Percentiles rank a stretch among this genome's conserved stretches.
Evolutionary conservation across 352 stramenopile genomes (phyloP).

Genomic region (Phytophthora tubulina): DNA sequence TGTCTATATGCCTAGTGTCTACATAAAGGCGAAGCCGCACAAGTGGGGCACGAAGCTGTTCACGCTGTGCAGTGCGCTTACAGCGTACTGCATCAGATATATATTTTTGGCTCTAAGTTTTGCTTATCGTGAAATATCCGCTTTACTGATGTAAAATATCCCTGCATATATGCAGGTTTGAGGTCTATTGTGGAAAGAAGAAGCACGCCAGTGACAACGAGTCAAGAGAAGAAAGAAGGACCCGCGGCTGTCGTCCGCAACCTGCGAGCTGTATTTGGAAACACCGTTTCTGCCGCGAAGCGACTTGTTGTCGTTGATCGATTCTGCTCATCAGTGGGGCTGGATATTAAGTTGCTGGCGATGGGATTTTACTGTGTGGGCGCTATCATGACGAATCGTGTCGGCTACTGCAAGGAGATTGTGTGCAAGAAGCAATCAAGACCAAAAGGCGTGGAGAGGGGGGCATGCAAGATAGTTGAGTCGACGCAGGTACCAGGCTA

Average conservation of each 20-base stretch:
- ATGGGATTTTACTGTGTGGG: too few relatives aligned
- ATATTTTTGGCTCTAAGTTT: not conserved
- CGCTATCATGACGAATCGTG: too few relatives aligned
- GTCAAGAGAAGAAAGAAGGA: not conserved
- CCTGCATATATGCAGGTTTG: not conserved
- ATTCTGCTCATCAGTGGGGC: not conserved
- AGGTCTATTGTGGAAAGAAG: not conserved
- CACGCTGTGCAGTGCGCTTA: too few relatives aligned
- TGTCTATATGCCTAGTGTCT: too few relatives aligned
- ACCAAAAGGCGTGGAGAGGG: not conserved
- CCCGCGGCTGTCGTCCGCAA: not conserved
- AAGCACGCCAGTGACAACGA: not conserved
- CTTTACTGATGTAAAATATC: not conserved
- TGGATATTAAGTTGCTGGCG: not conserved
- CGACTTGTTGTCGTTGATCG: not conserved
- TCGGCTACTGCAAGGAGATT: too few relatives aligned
- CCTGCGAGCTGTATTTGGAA: not conserved
- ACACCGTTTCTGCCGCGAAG: not conserved
- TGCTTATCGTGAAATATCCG: not conserved
- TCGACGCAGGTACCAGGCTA: not conserved
- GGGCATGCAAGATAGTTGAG: not conserved
- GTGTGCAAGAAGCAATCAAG: not conserved
- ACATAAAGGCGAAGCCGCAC: too few relatives aligned
- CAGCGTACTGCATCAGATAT: too few relatives aligned
- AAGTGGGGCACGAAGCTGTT: too few relatives aligned